phyloP scores from a whole-genome alignment of 2,329 filamentous ascomycete species.

The Ceratocystis variospora region DNA sequence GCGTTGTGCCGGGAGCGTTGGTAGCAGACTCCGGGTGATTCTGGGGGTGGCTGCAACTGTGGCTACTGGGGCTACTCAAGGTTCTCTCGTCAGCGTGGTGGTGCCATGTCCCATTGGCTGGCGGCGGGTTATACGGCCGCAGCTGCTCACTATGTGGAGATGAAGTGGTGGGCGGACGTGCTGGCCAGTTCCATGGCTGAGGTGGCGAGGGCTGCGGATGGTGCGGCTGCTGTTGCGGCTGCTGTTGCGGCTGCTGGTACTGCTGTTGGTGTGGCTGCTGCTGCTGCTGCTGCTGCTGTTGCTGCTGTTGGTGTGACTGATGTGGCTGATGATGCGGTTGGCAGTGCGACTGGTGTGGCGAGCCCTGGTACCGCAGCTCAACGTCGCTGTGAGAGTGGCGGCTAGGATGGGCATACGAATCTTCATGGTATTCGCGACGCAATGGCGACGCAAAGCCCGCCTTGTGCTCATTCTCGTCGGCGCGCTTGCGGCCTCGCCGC shows the following conservation, averaged over 20 bases:
- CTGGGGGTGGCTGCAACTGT: too few relatives aligned
- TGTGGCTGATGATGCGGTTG: background rate
- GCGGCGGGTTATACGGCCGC: background rate
- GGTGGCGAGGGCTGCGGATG: background rate
- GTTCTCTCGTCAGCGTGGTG: background rate
- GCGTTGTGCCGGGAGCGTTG: slow-evolving; percentile 26
- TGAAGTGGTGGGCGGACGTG: background rate
- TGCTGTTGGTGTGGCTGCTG: background rate
- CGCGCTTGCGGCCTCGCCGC: slow-evolving; percentile 48
- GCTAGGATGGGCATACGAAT: background rate
- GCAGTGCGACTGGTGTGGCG: background rate
- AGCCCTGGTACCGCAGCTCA: slow-evolving; percentile 29
- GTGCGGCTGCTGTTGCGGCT: background rate
- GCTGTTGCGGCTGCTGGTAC: background rate
- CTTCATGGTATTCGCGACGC: slow-evolving; percentile 33
- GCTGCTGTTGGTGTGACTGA: background rate
- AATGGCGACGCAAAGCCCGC: slow-evolving; percentile 45
- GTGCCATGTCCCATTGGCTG: background rate
- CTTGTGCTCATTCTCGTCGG: slow-evolving; percentile 44
- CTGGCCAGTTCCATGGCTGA: background rate
- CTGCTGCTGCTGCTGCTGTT: background rate
- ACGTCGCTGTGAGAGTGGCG: background rate
- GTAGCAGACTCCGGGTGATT: too few relatives aligned
- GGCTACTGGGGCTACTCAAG: too few relatives aligned
- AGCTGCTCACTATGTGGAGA: background rate